phyloP scores from a whole-genome alignment of 108 stramenopile species.

The Asterionellopsis glacialis region DNA sequence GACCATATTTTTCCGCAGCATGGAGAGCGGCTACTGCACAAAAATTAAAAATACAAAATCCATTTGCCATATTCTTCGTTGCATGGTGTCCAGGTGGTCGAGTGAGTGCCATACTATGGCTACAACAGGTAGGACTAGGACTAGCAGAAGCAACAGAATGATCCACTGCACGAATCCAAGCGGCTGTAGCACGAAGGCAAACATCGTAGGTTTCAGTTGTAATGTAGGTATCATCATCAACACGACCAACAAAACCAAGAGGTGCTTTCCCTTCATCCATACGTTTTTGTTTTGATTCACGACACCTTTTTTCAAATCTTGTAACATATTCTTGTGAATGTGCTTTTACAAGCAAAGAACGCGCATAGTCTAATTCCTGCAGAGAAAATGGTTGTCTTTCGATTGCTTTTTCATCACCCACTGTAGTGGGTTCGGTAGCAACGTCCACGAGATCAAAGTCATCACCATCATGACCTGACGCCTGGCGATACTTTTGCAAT shows the following conservation, averaged over 20 bases:
- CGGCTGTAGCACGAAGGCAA: conserved; percentile 41
- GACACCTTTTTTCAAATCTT: conserved; percentile 26
- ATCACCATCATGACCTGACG: neutral
- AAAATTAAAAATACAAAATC: conserved; percentile 68
- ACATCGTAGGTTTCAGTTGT: conserved; percentile 41
- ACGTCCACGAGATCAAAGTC: conserved; percentile 22
- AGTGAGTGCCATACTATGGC: conserved; percentile 36
- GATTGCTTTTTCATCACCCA: neutral
- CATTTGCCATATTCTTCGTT: conserved; percentile 27
- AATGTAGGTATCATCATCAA: conserved; percentile 46
- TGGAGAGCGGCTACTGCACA: conserved; percentile 44
- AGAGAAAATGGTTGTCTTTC: conserved; percentile 17
- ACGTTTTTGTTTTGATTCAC: conserved; percentile 19
- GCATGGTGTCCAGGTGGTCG: conserved; percentile 78
- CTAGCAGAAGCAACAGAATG: neutral
- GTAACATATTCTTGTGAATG: conserved; percentile 27
- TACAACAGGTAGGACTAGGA: too few species aligned
- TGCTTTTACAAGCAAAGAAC: conserved; percentile 22
- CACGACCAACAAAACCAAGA: conserved; percentile 43
- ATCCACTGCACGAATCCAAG: conserved; percentile 49
- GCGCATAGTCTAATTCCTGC: conserved; percentile 28
- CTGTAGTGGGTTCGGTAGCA: neutral
- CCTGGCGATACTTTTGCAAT: conserved; percentile 6
- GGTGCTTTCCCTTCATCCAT: conserved; percentile 38
- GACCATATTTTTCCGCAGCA: conserved; percentile 10